phyloP scores from a whole-genome alignment of 352 stramenopile species.

The Pythium aquatile region DNA sequence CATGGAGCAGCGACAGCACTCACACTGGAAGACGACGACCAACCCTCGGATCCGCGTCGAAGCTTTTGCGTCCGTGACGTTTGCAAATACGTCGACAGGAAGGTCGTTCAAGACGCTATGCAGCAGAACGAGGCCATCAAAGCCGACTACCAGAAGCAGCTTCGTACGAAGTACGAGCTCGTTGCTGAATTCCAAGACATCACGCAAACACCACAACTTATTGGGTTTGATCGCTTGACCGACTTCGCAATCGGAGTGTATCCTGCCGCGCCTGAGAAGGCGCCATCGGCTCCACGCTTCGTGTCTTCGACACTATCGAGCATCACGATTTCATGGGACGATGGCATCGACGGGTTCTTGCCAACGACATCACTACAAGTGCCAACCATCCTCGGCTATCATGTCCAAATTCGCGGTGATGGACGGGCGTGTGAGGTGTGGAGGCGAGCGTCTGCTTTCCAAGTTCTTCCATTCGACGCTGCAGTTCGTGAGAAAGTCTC shows the following conservation, averaged over 20 bases:
- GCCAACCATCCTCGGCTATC: conserved; percentile 55
- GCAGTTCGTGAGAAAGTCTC: conserved; percentile 29
- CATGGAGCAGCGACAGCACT: conserved; percentile 36
- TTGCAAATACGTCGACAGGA: conserved; percentile 38
- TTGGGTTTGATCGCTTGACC: conserved; percentile 23
- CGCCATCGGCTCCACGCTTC: conserved; percentile 34
- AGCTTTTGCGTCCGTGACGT: conserved; percentile 36
- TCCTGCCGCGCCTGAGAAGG: conserved; percentile 38
- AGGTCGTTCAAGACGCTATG: conserved; percentile 37
- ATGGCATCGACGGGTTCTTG: conserved; percentile 7
- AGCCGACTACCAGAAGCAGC: conserved; percentile 50
- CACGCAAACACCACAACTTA: conserved; percentile 44
- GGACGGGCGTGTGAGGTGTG: conserved; percentile 50
- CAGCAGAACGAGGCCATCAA: conserved; percentile 43
- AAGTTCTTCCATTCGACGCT: conserved; percentile 55
- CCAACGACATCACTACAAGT: conserved; percentile 28
- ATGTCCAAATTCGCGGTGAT: conserved; percentile 49
- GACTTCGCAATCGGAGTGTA: conserved; percentile 49
- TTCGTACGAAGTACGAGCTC: conserved; percentile 56
- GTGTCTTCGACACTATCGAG: conserved; percentile 41
- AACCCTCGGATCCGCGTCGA: conserved; percentile 13
- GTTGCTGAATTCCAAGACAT: conserved; percentile 58
- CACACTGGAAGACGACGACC: conserved; percentile 32
- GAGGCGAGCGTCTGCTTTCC: conserved; percentile 53
- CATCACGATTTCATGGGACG: conserved; percentile 47